These are phyloP conservation scores for Eugenia klotzschiana DNA, from an alignment of 441 rosid species.

Conservation along the genomic window DNA sequence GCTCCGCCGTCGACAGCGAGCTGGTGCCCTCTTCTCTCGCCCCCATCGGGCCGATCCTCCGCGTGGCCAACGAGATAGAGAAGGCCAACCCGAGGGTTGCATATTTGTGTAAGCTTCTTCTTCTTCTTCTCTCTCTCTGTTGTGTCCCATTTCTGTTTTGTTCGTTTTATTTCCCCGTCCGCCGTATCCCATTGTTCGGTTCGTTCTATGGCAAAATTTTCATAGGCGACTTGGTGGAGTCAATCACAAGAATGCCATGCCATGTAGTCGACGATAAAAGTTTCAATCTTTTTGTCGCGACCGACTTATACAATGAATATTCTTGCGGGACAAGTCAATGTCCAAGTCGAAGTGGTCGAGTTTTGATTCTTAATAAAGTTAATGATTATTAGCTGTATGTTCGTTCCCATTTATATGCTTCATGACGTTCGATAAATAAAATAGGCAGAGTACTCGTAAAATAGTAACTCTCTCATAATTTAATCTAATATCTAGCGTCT, in stretches of 20 bases:
- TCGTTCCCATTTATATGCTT: not conserved
- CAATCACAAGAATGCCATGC: not conserved
- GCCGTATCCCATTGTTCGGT: not conserved
- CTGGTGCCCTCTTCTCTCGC: slow-evolving; percentile 81
- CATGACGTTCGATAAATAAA: not conserved
- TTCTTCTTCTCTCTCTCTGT: not conserved
- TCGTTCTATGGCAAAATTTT: not conserved
- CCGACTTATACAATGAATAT: not conserved
- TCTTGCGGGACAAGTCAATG: not conserved
- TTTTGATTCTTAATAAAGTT: not conserved
- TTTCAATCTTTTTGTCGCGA: not conserved
- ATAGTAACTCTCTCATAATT: not conserved
- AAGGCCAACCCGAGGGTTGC: slow-evolving; percentile 63
- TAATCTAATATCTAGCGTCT: not conserved
- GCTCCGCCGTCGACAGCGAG: slow-evolving; percentile 51
- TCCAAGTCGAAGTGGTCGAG: not conserved
- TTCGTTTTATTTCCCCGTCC: not conserved
- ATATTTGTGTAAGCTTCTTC: slow-evolving; percentile 49
- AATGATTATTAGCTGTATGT: not conserved
- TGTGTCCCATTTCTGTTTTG: not conserved
- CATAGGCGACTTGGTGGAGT: not conserved
- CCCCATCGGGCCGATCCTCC: slow-evolving; percentile 53
- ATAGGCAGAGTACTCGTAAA: not conserved
- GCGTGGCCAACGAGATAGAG: slow-evolving; percentile 82
- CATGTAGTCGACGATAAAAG: not conserved